Percentiles rank a stretch among this genome's conserved stretches.
Evolutionary conservation across 2,329 filamentous ascomycete genomes (phyloP).

Genomic region (Knufia petricola): DNA sequence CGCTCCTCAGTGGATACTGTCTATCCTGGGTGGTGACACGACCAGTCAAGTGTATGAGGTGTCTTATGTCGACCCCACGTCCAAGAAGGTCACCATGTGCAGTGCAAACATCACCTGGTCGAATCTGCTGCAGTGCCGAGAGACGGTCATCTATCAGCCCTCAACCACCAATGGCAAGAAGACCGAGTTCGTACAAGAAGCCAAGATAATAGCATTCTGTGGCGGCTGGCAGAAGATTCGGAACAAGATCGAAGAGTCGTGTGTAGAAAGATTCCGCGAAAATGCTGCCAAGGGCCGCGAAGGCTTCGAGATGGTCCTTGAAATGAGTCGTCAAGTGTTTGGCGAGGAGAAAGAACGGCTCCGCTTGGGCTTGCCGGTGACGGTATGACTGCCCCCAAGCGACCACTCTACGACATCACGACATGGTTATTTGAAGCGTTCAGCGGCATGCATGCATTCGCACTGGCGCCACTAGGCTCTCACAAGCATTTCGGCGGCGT

Average conservation of each 20-base stretch:
- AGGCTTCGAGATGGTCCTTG: slow-evolving; percentile 88
- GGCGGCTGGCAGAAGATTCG: slow-evolving; percentile 96
- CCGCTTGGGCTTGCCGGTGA: slow-evolving; percentile 23
- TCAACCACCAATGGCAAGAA: slow-evolving; percentile 40
- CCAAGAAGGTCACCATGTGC: slow-evolving; percentile 90
- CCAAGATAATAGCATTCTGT: slow-evolving; percentile 85
- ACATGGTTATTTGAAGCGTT: neutral
- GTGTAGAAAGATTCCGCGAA: slow-evolving; percentile 79
- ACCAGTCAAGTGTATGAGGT: slow-evolving; percentile 89
- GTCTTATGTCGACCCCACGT: slow-evolving; percentile 77
- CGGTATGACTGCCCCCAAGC: slow-evolving; percentile 14
- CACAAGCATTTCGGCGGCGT: slow-evolving; percentile 1
- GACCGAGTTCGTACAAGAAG: slow-evolving; percentile 81
- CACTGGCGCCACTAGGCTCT: neutral
- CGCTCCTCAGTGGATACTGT: slow-evolving; percentile 51
- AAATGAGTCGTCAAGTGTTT: slow-evolving; percentile 86
- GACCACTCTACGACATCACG: neutral
- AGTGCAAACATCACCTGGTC: slow-evolving; percentile 89
- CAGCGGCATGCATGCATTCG: neutral
- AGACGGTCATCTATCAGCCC: slow-evolving; percentile 82
- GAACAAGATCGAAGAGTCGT: slow-evolving; percentile 88
- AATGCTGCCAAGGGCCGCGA: slow-evolving; percentile 85
- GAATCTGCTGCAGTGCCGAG: slow-evolving; percentile 82
- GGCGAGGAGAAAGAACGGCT: slow-evolving; percentile 69
- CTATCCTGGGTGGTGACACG: slow-evolving; percentile 67